Percentiles rank a stretch among this genome's conserved stretches.
Conservation (phyloP, 345 rosid genomes). For the Eucalyptus sp. region DNA sequence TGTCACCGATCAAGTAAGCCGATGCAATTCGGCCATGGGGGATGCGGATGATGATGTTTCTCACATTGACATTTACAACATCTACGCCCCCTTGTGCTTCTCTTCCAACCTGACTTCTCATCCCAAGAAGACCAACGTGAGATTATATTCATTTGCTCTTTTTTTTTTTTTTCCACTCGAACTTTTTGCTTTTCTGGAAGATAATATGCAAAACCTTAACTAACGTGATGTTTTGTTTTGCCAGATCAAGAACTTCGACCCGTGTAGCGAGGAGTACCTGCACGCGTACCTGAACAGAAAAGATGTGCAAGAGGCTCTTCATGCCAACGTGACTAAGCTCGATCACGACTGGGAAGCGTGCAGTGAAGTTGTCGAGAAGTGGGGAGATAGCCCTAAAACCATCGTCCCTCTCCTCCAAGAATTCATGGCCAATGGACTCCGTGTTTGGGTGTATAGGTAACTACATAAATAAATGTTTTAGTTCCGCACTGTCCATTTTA, state of each 20-base stretch:
- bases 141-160: not conserved
- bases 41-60: not conserved
- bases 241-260: slow-evolving; percentile 44
- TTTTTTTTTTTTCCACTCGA: not conserved
- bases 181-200: not conserved
- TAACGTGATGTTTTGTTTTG: not conserved
- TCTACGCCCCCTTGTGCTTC: slow-evolving; percentile 67
- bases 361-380: slow-evolving; percentile 22
- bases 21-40: slow-evolving; percentile 21
- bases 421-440: slow-evolving; percentile 39
- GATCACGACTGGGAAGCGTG: slow-evolving; percentile 63
- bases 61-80: slow-evolving; percentile 47
- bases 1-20: slow-evolving; percentile 1
- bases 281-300: slow-evolving; percentile 54
- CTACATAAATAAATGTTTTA: too few species aligned
- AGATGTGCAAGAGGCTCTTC: slow-evolving; percentile 75
- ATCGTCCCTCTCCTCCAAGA: slow-evolving; percentile 45
- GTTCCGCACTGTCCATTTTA: not conserved
- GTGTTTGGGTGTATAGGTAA: slow-evolving; percentile 74
- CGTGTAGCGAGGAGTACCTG: slow-evolving; percentile 54
- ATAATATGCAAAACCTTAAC: not conserved
- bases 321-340: slow-evolving; percentile 69
- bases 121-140: slow-evolving; percentile 27
- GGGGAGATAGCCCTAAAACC: slow-evolving; percentile 66
- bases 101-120: slow-evolving; percentile 30